These are phyloP conservation scores for Alternaria solani DNA, from an alignment of 2,329 filamentous ascomycete species.

Conservation along the genomic window DNA sequence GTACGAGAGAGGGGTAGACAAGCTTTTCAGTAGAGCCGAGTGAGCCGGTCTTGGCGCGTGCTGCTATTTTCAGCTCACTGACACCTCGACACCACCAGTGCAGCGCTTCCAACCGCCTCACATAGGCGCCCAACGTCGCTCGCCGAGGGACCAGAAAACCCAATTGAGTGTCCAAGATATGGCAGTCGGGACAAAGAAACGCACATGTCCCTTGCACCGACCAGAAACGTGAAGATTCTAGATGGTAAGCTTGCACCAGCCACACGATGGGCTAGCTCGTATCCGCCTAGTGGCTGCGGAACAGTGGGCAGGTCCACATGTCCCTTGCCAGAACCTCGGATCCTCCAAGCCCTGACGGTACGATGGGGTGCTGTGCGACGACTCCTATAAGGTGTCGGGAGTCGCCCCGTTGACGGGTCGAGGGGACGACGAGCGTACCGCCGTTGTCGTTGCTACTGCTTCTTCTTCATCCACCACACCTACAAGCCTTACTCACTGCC, in stretches of 20 bases:
- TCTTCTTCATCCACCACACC: not conserved
- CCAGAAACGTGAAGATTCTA: not conserved
- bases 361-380: constrained; percentile 2
- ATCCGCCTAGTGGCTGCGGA: not conserved
- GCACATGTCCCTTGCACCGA: not conserved
- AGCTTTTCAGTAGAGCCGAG: constrained; percentile 3
- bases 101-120: not conserved
- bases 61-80: constrained; percentile 5
- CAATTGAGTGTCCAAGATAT: not conserved
- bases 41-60: not conserved
- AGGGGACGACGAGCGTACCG: constrained; percentile 2
- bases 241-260: not conserved
- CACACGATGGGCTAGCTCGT: not conserved
- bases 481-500: not conserved
- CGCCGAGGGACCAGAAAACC: not conserved
- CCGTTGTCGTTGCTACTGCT: not conserved
- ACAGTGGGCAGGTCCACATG: constrained; percentile 1
- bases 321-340: constrained; percentile 4
- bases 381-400: constrained; percentile 4
- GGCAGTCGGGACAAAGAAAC: not conserved
- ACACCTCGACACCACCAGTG: not conserved
- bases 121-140: not conserved
- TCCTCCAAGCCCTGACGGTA: constrained; percentile 1
- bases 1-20: constrained; percentile 5
- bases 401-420: not conserved